These are phyloP conservation scores for Diaporthe citrichinensis DNA, from an alignment of 2,329 filamentous ascomycete genomes.

Conservation along the genomic window DNA sequence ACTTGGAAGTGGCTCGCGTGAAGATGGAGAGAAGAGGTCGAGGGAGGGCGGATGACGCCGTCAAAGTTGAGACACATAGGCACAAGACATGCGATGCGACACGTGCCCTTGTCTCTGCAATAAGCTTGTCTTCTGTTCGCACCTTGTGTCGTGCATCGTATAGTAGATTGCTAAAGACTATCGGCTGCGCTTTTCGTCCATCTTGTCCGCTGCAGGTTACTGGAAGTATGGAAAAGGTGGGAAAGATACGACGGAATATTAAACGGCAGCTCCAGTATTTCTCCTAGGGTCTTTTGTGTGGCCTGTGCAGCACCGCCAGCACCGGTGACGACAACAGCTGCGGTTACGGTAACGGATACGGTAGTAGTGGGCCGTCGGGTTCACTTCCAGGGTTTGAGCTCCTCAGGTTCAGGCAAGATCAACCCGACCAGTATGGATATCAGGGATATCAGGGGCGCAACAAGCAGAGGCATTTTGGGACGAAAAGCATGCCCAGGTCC, in stretches of 20 bases:
- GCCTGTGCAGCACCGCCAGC: constrained; percentile 9
- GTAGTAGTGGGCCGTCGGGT: neutral
- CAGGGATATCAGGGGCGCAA: no score
- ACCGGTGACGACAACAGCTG: neutral
- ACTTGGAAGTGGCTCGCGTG: neutral
- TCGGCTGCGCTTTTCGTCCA: neutral
- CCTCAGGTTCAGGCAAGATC: neutral
- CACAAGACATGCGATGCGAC: constrained; percentile 26
- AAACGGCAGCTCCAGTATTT: neutral
- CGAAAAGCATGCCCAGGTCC: neutral
- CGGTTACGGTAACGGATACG: neutral
- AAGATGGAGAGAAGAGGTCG: neutral
- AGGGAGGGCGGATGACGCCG: constrained; percentile 17
- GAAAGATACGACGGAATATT: neutral
- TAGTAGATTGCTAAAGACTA: no score
- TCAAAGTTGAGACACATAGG: neutral
- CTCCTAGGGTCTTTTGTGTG: neutral
- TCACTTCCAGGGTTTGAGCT: neutral
- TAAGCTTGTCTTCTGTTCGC: neutral
- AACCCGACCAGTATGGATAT: neutral
- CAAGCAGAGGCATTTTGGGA: neutral
- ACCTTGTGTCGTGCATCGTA: neutral
- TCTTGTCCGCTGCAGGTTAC: neutral
- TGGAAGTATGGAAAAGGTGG: neutral
- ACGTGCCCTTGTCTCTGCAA: constrained; percentile 14